Evolutionary conservation across 108 stramenopile species (phyloP), one percentile per base, ranked within the genome.

Genomic region (Pseudonitzschia pungens): DNA sequence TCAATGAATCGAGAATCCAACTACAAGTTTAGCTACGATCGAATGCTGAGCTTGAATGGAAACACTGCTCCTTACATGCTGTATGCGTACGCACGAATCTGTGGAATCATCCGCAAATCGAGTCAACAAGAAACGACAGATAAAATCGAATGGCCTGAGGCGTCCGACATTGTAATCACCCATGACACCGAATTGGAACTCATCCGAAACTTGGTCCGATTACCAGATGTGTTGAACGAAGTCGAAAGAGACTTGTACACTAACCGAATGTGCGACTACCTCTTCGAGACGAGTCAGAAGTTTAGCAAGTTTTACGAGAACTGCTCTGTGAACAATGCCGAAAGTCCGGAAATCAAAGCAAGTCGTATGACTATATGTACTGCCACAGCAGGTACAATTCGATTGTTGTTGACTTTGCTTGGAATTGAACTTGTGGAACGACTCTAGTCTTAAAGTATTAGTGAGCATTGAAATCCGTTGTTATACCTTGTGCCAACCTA

Each of bases 1-100:
- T 91, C 92, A 66, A 92, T 99, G 89, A 96, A 98, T 82, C 94
- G 98, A 10, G 91, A 89, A 67, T 96, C 97, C 11, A 95, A 98
- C 77, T 99, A 99, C 85, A 79, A 89, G 41, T 99, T 99, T 83
- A 95, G 91, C 84, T 99, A 99, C 77, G 97, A 93, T 21, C 77
- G 95, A 62, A 99, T 99, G 99, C 84, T 99, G 48, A 95, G 96
- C 78, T 84, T 97, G 52, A 91, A 97, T 66, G 99, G 99, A 15
- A 97, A 99, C 86, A 99, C 99, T 8, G 99, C 99, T 45, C 97
- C 98, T 11, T 99, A 99, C 89, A 96, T 99, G 95, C 81, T 98
- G 45, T 99, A 98, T 83, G 87, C 96, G 8, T 96, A 98, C 81
- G 98, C 97, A 22, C 84, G 99, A 63, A 84, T 96, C 56, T 92